Conservation (phyloP, 1,284 basidiomycete species). For the Cronartium ribicola region DNA sequence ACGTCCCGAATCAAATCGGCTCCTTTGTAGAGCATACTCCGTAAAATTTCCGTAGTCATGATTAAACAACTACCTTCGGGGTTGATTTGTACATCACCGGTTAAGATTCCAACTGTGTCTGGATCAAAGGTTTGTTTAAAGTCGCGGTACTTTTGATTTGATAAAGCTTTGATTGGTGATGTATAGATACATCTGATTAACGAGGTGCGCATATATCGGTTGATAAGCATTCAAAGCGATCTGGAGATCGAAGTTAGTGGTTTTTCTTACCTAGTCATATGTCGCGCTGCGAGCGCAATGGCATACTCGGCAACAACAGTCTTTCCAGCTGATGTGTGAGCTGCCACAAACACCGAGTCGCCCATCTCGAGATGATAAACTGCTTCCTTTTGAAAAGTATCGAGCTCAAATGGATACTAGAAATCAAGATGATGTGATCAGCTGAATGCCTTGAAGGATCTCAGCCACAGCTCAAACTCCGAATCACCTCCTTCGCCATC, state of each 20-base stretch:
- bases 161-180: conserved; percentile 96
- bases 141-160: conserved; percentile 98
- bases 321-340: conserved; percentile 98
- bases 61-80: conserved; percentile 95
- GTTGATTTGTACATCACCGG: conserved; percentile 99
- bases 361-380: conserved; percentile 97
- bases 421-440: not conserved
- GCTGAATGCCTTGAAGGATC: not conserved
- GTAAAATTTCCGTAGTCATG: conserved; percentile 84
- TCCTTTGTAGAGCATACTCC: conserved; percentile 98
- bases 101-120: conserved; percentile 88
- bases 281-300: conserved; percentile 89
- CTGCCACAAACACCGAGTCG: conserved; percentile 96
- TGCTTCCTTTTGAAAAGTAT: conserved; percentile 94
- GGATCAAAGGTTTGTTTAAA: conserved; percentile 96
- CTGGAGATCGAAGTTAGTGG: not conserved
- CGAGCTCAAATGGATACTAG: conserved; percentile 77
- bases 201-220: not conserved
- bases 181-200: conserved; percentile 87
- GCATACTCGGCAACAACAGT: conserved; percentile 99
- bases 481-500: conserved; percentile 61
- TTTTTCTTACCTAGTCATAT: conserved; percentile 81
- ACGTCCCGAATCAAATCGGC: conserved; percentile 98
- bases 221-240: not conserved
- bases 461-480: not conserved